phyloP scores from a whole-genome alignment of 2,329 filamentous ascomycete species.

The Penicillium freii region DNA sequence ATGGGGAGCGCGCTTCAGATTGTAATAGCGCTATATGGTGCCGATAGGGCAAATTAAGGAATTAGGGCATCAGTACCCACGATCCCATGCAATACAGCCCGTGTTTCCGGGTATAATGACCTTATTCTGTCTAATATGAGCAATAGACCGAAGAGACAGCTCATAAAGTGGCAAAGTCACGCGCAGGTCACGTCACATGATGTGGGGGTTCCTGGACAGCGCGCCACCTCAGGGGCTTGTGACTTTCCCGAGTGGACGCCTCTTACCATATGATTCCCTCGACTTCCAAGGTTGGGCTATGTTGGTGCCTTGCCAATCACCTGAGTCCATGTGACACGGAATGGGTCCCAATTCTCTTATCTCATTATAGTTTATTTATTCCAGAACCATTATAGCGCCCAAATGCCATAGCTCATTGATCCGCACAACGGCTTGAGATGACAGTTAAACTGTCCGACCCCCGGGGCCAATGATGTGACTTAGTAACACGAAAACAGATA shows the following conservation, averaged over 20 bases:
- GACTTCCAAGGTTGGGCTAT: background rate
- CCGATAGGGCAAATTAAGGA: background rate
- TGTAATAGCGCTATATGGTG: background rate
- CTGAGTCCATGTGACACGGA: conserved; percentile 9
- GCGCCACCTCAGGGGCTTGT: conserved; percentile 17
- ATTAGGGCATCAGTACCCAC: background rate
- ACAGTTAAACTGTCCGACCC: conserved; percentile 10
- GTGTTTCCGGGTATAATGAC: background rate
- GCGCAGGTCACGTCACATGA: conserved; percentile 10
- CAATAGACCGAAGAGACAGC: background rate
- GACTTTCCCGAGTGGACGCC: conserved; percentile 1
- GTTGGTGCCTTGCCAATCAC: background rate
- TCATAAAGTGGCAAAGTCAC: conserved; percentile 12
- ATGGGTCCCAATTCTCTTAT: background rate
- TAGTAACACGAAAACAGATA: conserved; percentile 7
- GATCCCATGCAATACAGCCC: background rate
- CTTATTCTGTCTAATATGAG: background rate
- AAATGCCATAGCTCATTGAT: background rate
- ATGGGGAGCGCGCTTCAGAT: conserved; percentile 9
- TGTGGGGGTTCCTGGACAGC: conserved; percentile 6
- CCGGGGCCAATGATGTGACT: conserved; percentile 6
- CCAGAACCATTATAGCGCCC: background rate
- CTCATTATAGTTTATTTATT: background rate
- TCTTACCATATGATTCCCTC: background rate
- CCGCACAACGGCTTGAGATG: conserved; percentile 5